Evolutionary conservation across 2,329 filamentous ascomycete genomes (phyloP), one percentile per base, ranked within the genome.

Genomic region (Sporothrix protearum): DNA sequence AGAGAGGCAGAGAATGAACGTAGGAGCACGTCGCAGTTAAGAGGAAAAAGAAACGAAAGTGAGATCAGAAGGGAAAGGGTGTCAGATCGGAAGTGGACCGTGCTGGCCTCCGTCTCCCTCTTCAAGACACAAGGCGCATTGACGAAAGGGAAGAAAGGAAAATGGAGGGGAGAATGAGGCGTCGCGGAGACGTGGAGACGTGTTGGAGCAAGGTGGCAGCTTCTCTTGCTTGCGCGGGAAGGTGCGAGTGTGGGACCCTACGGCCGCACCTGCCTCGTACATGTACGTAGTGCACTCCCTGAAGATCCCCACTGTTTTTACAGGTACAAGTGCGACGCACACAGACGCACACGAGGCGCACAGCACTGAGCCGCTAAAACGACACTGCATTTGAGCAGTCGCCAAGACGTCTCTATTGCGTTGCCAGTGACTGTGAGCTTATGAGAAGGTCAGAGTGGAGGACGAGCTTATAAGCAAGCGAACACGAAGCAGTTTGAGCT

Each of bases 131-230:
- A 55, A 68, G 19, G 14, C 19, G 49, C 67, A 69, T 53, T 53
- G 64, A 4, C 30, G 45, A 45, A 63, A 22, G 33, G 30, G 16
- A n/a, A 59, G 19, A 53, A 0, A 28, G 19, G 7, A 10, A 22
- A 53, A 53, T n/a, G 28, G 4, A 7, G 12, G 22, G 22, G 12
- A 67, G 33, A 42, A 64, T 10, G 36, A 45, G 59, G 22, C n/a
- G 33, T 66, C 22, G 22, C 49, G 39, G 22, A n/a, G 8, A 19
- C 55, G 14, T 33, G 19, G 25, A 70, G 53, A n/a, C 68, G 42
- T 63, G 63, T 63, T 71, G 69, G 30, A 68, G 70, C 49, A 70
- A 73, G 70, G 72, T 73, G 72, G 72, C 72, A 72, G 72, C 72
- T 73, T 73, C 68, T 14, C n/a, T 30, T 30, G 36, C 42, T 30